phyloP scores from a whole-genome alignment of 192 early-diverging fungal genomes.

The Entomortierella parvispora region DNA sequence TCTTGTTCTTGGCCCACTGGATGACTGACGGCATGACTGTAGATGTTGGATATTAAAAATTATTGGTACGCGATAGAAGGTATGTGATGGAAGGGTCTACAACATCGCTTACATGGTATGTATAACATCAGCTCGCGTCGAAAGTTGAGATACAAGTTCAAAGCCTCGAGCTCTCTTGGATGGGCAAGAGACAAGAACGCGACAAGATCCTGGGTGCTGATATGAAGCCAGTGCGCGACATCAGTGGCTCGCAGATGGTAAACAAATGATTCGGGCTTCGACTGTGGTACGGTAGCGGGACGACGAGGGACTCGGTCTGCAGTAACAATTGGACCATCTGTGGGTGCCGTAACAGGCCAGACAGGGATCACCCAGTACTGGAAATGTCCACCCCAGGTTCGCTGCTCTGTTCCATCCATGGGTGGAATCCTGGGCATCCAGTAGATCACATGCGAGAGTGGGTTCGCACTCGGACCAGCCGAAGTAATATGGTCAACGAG shows the following conservation, averaged over 20 bases:
- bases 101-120: not conserved
- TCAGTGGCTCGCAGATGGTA: slow-evolving; percentile 14
- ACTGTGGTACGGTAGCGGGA: too few species aligned
- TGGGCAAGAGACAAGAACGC: slow-evolving; percentile 12
- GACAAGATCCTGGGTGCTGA: slow-evolving; percentile 8
- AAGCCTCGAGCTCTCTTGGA: not conserved
- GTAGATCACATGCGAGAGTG: slow-evolving; percentile 11
- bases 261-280: too few species aligned
- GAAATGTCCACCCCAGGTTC: not conserved
- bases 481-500: not conserved
- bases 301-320: too few species aligned
- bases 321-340: not conserved
- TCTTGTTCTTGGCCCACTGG: not conserved
- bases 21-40: slow-evolving; percentile 4
- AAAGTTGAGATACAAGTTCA: slow-evolving; percentile 20
- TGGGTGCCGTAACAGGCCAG: not conserved
- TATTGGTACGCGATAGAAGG: not conserved
- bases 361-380: slow-evolving; percentile 11
- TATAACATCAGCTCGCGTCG: slow-evolving; percentile 8
- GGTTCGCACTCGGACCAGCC: not conserved
- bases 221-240: slow-evolving; percentile 32
- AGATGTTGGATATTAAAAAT: not conserved
- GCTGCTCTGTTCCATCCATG: not conserved
- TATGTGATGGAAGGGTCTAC: too few species aligned
- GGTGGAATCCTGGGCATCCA: slow-evolving; percentile 18